Evolutionary conservation across 2,329 filamentous ascomycete species (phyloP).

Genomic region (Berkeleyomyces rouxiae): DNA sequence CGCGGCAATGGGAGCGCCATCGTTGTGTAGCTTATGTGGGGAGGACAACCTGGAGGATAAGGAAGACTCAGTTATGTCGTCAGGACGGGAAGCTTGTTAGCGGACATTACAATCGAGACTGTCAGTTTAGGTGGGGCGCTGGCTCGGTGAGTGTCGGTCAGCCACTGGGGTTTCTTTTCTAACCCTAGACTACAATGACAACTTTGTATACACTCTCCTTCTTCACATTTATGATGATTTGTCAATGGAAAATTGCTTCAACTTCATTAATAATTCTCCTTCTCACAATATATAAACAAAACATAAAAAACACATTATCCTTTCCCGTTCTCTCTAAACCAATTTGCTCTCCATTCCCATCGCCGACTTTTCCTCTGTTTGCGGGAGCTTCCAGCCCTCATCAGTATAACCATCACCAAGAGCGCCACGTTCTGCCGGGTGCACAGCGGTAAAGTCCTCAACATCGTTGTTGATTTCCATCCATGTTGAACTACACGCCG

Average conservation of each 20-base stretch:
- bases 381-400: conserved; percentile 17
- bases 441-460: conserved; percentile 33
- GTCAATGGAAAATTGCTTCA: neutral
- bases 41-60: neutral
- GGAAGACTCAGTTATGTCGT: too few species aligned
- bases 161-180: too few species aligned
- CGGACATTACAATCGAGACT: neutral
- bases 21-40: neutral
- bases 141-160: neutral
- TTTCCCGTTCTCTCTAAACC: neutral
- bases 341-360: neutral
- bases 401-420: conserved; percentile 24
- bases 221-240: too few species aligned
- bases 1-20: conserved; percentile 35
- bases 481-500: conserved; percentile 60
- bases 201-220: too few species aligned
- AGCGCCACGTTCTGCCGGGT: conserved; percentile 18
- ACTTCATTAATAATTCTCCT: neutral
- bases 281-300: neutral
- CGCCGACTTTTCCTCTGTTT: conserved; percentile 11
- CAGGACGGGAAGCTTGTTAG: too few species aligned
- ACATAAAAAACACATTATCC: neutral
- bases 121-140: neutral
- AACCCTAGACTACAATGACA: too few species aligned
- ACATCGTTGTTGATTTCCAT: conserved; percentile 55